These are phyloP conservation scores for Mycena leptocephala DNA, from an alignment of 768 basidiomycete genomes.

Conservation along the genomic window DNA sequence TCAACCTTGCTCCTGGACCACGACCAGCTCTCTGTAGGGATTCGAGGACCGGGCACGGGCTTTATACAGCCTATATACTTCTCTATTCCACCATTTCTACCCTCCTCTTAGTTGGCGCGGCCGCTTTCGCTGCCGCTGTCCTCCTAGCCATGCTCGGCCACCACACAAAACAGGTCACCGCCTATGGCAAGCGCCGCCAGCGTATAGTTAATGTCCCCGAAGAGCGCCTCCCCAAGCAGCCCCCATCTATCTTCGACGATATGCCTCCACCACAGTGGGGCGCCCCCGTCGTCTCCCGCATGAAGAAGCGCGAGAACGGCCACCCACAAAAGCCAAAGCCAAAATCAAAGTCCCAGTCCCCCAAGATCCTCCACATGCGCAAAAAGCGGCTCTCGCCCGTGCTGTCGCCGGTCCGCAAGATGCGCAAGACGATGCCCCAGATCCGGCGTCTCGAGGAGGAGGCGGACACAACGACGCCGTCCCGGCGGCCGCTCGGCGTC, in stretches of 20 bases:
- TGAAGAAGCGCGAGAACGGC: conserved; percentile 65
- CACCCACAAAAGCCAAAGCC: conserved; percentile 46
- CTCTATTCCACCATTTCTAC: conserved; percentile 27
- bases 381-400: conserved; percentile 58
- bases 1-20: neutral
- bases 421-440: conserved; percentile 49
- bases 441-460: conserved; percentile 44
- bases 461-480: conserved; percentile 41
- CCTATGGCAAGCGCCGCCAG: conserved; percentile 76
- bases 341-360: conserved; percentile 52
- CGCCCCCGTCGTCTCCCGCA: conserved; percentile 59
- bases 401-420: conserved; percentile 53
- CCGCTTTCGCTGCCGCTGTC: conserved; percentile 34
- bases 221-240: conserved; percentile 46
- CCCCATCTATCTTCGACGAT: conserved; percentile 61
- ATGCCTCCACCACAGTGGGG: conserved; percentile 54
- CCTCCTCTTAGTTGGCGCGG: conserved; percentile 29
- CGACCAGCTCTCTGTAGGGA: neutral
- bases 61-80: neutral
- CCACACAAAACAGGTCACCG: conserved; percentile 76
- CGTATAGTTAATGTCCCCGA: conserved; percentile 70
- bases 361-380: conserved; percentile 58
- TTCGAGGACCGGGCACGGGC: neutral
- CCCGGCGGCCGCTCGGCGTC: conserved; percentile 32
- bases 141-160: conserved; percentile 66